These are phyloP conservation scores for Boletus holoroseus DNA, from an alignment of 1,284 basidiomycete genomes.

Conservation along the genomic window DNA sequence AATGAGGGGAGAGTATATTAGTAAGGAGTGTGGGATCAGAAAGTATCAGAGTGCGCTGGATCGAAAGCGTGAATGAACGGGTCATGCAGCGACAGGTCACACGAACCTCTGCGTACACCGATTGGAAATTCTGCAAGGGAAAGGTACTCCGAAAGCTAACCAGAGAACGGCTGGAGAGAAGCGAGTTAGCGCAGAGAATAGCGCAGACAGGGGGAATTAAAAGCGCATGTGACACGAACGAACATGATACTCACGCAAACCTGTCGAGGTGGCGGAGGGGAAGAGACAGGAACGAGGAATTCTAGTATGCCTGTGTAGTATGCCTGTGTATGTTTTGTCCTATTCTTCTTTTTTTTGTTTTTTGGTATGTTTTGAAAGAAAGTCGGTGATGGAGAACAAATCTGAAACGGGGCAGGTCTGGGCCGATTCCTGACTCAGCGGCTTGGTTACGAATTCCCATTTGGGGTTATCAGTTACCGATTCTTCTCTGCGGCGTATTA, in stretches of 20 bases:
- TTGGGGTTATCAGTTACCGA: not conserved
- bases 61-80: not conserved
- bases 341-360: no score
- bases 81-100: not conserved
- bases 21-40: not conserved
- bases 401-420: not conserved
- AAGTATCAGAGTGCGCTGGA: not conserved
- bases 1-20: not conserved
- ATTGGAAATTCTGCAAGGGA: not conserved
- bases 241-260: not conserved
- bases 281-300: not conserved
- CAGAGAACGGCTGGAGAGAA: not conserved
- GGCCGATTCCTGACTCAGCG: not conserved
- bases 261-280: not conserved
- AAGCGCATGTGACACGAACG: not conserved
- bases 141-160: not conserved
- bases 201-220: not conserved
- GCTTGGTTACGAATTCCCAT: not conserved
- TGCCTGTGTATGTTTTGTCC: not conserved
- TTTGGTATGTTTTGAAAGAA: not conserved
- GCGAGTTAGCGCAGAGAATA: not conserved
- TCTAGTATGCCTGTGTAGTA: not conserved
- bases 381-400: not conserved
- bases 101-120: conserved; percentile 16
- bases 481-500: not conserved